Percentiles rank a stretch among this genome's conserved stretches.
Conservation (phyloP, 2,329 filamentous ascomycete genomes). For the Aspergillus japonicus region DNA sequence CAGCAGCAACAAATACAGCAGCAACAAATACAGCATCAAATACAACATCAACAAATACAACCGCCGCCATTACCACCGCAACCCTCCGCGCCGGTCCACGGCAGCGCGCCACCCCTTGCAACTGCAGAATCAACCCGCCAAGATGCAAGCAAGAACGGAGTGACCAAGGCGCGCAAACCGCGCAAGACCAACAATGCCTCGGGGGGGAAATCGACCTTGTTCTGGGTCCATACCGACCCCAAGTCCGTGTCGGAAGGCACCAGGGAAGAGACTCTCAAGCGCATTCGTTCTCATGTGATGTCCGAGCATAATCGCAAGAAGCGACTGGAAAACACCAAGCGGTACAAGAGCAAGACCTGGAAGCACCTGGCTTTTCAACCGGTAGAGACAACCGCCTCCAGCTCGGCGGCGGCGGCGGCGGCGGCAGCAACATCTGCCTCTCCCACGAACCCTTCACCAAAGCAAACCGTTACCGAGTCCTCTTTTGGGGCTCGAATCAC, state of each 20-base stretch:
- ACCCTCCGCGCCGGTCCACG: slow-evolving; percentile 8
- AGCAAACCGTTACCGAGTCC: slow-evolving; percentile 2
- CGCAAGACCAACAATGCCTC: slow-evolving; percentile 33
- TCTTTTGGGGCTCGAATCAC: slow-evolving; percentile 2
- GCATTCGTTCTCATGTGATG: slow-evolving; percentile 46
- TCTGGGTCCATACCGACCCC: slow-evolving; percentile 42
- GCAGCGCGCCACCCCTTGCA: background rate
- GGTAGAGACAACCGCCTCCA: slow-evolving; percentile 25
- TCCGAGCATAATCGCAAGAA: slow-evolving; percentile 45
- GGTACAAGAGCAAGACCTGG: slow-evolving; percentile 40
- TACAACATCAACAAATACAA: background rate
- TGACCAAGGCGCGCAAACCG: slow-evolving; percentile 35
- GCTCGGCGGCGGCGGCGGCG: slow-evolving; percentile 10
- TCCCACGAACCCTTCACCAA: slow-evolving; percentile 1
- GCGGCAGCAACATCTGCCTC: slow-evolving; percentile 1
- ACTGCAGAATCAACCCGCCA: slow-evolving; percentile 10
- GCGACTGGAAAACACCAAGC: slow-evolving; percentile 39
- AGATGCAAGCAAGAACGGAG: slow-evolving; percentile 20
- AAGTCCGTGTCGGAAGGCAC: slow-evolving; percentile 39
- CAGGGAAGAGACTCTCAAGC: slow-evolving; percentile 41
- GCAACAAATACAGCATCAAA: background rate
- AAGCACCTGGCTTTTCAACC: slow-evolving; percentile 39
- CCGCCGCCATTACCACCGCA: slow-evolving; percentile 5
- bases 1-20: slow-evolving; percentile 2
- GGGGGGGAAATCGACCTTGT: slow-evolving; percentile 35